Evolutionary conservation across 2,329 filamentous ascomycete species (phyloP).

Genomic region (Sclerotinia spermophila): DNA sequence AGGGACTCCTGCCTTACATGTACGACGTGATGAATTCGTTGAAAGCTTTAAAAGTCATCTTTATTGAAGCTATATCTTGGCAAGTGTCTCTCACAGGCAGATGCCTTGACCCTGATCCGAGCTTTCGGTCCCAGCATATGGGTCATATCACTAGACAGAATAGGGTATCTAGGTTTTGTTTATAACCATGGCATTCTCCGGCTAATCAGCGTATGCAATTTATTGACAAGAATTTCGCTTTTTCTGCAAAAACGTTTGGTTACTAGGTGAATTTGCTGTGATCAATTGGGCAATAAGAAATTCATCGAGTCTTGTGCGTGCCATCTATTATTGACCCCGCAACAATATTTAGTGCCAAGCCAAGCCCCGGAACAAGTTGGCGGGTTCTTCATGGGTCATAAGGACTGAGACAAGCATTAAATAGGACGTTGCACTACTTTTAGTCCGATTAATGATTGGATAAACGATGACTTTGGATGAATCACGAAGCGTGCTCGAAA

Average conservation of each 20-base stretch:
- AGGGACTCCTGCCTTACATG: slow-evolving; percentile 5
- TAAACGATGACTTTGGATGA: not conserved
- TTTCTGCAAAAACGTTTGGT: not conserved
- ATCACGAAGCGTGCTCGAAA: not conserved
- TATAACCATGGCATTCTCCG: not conserved
- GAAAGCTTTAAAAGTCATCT: not conserved
- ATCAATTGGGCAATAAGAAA: not conserved
- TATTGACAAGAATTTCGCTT: not conserved
- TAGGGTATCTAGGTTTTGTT: not conserved
- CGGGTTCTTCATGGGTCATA: slow-evolving; percentile 11
- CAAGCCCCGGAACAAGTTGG: not conserved
- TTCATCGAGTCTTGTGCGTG: not conserved
- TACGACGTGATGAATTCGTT: not conserved
- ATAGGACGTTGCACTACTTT: not conserved
- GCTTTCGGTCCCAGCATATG: not conserved
- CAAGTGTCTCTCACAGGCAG: not conserved
- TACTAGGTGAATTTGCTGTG: not conserved
- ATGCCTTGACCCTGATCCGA: not conserved
- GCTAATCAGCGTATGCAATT: not conserved
- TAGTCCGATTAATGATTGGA: not conserved
- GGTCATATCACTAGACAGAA: not conserved
- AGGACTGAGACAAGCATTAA: not conserved
- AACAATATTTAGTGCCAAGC: not conserved
- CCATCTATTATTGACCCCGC: slow-evolving; percentile 2
- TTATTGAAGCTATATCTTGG: not conserved